Conservation (phyloP, 345 rosid genomes). For the Garcia nutans region DNA sequence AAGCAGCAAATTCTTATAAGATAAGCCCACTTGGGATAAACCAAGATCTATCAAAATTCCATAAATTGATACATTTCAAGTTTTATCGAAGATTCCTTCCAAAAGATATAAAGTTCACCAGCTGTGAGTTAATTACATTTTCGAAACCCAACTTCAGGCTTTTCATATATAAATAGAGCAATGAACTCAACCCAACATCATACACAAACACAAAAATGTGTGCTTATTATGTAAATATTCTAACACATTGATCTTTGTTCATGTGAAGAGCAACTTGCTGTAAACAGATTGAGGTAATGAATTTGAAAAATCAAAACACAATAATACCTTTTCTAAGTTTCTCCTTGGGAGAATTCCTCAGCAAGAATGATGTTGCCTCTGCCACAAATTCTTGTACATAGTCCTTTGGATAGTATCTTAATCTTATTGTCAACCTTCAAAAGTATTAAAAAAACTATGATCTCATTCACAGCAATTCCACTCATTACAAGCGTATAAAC, state of each 20-base stretch:
- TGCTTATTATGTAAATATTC: not conserved
- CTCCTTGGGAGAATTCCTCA: conserved; percentile 66
- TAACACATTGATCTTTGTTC: not conserved
- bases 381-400: conserved; percentile 73
- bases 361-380: conserved; percentile 72
- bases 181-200: conserved; percentile 2
- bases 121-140: too few species aligned
- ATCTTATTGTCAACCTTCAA: conserved; percentile 58
- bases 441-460: conserved; percentile 19
- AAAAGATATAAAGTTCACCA: not conserved
- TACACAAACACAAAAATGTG: not conserved
- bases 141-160: not conserved
- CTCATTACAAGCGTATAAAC: not conserved
- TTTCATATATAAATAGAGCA: not conserved
- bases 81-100: not conserved
- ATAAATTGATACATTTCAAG: not conserved
- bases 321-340: conserved; percentile 58
- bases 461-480: too few species aligned
- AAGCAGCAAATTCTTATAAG: not conserved
- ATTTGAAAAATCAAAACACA: not conserved
- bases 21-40: not conserved
- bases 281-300: not conserved
- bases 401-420: conserved; percentile 70
- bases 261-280: not conserved
- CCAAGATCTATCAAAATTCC: not conserved